Evolutionary conservation across 352 stramenopile genomes (phyloP), one percentile per base, ranked within the genome.

Genomic region (Pythium scleroteichum): DNA sequence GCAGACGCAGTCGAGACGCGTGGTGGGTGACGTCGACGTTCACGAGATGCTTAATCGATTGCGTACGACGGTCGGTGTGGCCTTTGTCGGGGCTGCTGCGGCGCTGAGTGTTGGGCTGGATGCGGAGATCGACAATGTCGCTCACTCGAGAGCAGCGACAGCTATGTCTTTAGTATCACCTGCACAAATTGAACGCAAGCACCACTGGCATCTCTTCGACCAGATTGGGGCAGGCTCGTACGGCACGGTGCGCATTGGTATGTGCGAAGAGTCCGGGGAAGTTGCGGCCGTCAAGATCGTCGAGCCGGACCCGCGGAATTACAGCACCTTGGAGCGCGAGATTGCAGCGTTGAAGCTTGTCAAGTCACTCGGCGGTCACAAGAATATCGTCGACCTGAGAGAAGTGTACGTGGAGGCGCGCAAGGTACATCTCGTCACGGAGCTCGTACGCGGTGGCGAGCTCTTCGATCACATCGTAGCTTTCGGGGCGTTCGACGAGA

Each of bases 391-490:
- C 20, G 75, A 82, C 20, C 63, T 97, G 35, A 71, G 79, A 6
- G 87, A 96, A 52, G 78, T 96, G 24, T 96, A 92, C 62, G 75
- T 90, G 13, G 78, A 92, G 46, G 75, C 77, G 22, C 77, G 72
- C 16, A 84, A 92, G 51, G 71, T 97, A 26, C 94, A 76, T 53
- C 67, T 98, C 33, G 83, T 97, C 9, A 96, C 90, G 14, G 92
- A 98, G 51, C 67, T 97, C 10, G 82, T 89, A 14, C 74, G 70
- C 17, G 92, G 92, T 55, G 89, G 88, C 6, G 92, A 98, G 61
- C 71, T 98, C 16, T 98, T 97, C 62, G 88, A 97, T 51, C 72
- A 93, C 41, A 90, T 98, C 45, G 81, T 96, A 23, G 60, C 67
- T 1, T 78, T 78, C 41, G 82, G 85, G n/a, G 76, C 75, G 26